phyloP scores from a whole-genome alignment of 192 early-diverging fungal genomes.

The Glomus cerebriforme region DNA sequence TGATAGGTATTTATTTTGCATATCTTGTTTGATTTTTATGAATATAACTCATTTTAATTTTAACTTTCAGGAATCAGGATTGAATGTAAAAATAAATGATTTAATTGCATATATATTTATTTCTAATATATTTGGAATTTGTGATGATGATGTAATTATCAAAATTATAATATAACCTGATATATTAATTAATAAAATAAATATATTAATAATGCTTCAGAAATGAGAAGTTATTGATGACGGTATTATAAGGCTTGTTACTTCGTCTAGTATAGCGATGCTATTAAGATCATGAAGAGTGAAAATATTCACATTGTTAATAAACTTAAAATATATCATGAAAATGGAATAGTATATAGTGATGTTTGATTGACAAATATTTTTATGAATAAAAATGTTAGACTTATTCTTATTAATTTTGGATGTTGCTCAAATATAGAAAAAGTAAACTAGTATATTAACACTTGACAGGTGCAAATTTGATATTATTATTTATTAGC shows the following conservation, averaged over 20 bases:
- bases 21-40: not conserved
- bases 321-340: not conserved
- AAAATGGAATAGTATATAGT: constrained; percentile 1
- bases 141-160: not conserved
- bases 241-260: not conserved
- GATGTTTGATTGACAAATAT: constrained; percentile 2
- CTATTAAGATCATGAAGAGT: not conserved
- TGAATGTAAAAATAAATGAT: not conserved
- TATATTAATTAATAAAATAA: constrained; percentile 5
- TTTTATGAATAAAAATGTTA: not conserved
- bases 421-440: not conserved
- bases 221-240: not conserved
- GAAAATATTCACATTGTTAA: not conserved
- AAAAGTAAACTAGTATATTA: not conserved
- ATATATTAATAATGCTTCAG: not conserved
- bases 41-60: not conserved
- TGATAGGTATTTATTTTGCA: too few relatives aligned
- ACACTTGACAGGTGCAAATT: not conserved
- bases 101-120: not conserved
- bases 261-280: not conserved
- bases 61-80: not conserved
- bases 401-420: not conserved
- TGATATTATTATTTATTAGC: not conserved
- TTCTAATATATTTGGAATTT: not conserved
- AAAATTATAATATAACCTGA: not conserved